A percentile compares a stretch with the other conserved stretches of the same genome.
Evolutionary conservation across 2,329 filamentous ascomycete genomes (phyloP).

Genomic region (Curvularia eragrostidis): DNA sequence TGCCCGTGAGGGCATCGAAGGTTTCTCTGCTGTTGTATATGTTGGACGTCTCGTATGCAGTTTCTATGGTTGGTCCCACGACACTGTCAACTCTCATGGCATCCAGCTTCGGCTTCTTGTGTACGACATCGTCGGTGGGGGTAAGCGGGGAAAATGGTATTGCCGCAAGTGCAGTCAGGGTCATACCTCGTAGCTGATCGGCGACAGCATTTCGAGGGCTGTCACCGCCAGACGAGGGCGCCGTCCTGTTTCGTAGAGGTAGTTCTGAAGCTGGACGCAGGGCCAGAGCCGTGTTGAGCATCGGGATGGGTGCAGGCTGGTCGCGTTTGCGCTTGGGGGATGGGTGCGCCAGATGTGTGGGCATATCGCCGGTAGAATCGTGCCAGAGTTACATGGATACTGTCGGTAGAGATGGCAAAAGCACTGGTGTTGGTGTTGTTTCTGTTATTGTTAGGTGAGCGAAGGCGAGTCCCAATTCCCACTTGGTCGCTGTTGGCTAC

Average conservation of each 20-base stretch:
- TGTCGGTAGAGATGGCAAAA: slow-evolving; percentile 9
- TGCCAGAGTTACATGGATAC: slow-evolving; percentile 38
- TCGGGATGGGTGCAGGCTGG: slow-evolving; percentile 36
- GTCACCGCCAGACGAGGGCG: slow-evolving; percentile 32
- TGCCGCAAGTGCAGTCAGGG: slow-evolving; percentile 31
- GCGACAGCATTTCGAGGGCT: slow-evolving; percentile 48
- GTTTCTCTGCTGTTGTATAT: slow-evolving; percentile 1
- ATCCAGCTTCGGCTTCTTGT: slow-evolving; percentile 49
- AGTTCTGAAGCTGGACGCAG: slow-evolving; percentile 36
- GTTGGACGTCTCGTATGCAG: slow-evolving; percentile 8
- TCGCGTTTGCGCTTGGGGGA: slow-evolving; percentile 52
- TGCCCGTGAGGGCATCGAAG: slow-evolving; percentile 15
- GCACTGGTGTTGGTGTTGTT: slow-evolving; percentile 10
- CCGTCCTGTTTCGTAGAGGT: slow-evolving; percentile 32
- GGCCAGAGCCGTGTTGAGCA: slow-evolving; percentile 45
- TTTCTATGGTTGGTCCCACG: slow-evolving; percentile 21
- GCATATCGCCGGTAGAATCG: slow-evolving; percentile 37
- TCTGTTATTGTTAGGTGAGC: slow-evolving; percentile 6
- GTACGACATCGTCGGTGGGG: slow-evolving; percentile 42
- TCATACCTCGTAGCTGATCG: slow-evolving; percentile 46
- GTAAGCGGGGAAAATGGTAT: slow-evolving; percentile 46
- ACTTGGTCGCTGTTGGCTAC: slow-evolving; percentile 24
- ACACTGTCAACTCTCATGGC: slow-evolving; percentile 30
- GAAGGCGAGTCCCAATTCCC: slow-evolving; percentile 15
- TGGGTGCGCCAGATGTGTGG: slow-evolving; percentile 43